A percentile compares a stretch with the other conserved stretches of the same genome.
Conservation (phyloP, 176 grass and related monocot species). For the Oryza glumipatula region DNA sequence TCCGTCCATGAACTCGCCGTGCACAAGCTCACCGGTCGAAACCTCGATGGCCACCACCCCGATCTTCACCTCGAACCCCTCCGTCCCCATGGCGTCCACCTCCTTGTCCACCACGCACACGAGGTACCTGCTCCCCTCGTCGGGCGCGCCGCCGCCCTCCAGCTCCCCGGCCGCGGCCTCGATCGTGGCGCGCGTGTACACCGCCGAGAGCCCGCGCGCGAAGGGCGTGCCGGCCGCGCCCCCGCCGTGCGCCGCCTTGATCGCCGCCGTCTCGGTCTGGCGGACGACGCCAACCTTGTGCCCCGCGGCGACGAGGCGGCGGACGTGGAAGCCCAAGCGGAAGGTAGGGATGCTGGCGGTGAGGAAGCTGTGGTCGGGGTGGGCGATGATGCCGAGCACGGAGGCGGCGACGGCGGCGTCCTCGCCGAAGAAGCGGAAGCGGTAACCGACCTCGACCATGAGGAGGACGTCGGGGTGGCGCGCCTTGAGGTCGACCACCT, state of each 20-base stretch:
- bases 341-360: slow-evolving; percentile 87
- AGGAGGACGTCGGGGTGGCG: slow-evolving; percentile 71
- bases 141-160: slow-evolving; percentile 37
- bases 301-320: slow-evolving; percentile 74
- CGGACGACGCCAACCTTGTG: slow-evolving; percentile 90
- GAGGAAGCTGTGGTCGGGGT: slow-evolving; percentile 80
- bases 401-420: slow-evolving; percentile 78
- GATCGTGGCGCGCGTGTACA: slow-evolving; percentile 94
- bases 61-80: slow-evolving; percentile 61
- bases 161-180: slow-evolving; percentile 77
- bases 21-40: slow-evolving; percentile 76
- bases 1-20: slow-evolving; percentile 81
- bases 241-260: slow-evolving; percentile 72
- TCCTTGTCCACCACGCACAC: slow-evolving; percentile 86
- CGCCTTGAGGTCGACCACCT: slow-evolving; percentile 77
- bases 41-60: slow-evolving; percentile 71
- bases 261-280: slow-evolving; percentile 90
- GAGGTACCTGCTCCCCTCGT: slow-evolving; percentile 65
- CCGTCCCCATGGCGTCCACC: slow-evolving; percentile 35
- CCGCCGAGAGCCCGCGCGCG: slow-evolving; percentile 58
- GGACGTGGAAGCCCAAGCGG: slow-evolving; percentile 84
- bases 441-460: slow-evolving; percentile 94
- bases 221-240: slow-evolving; percentile 56
- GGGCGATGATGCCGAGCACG: slow-evolving; percentile 82
- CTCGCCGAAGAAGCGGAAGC: slow-evolving; percentile 86